phyloP scores from a whole-genome alignment of 2,329 filamentous ascomycete species.

The Xylaria sp. region DNA sequence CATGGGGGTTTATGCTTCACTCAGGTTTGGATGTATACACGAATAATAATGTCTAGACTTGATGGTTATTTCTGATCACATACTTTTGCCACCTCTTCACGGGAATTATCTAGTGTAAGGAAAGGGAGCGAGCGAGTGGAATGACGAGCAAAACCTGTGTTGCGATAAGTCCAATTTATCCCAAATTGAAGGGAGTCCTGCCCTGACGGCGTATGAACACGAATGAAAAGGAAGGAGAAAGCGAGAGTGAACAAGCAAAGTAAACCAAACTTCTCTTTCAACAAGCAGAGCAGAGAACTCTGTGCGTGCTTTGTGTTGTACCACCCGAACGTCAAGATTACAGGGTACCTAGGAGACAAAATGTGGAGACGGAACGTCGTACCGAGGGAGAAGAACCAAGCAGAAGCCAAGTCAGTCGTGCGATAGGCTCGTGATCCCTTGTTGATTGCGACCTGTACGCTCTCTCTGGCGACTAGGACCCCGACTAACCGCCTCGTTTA shows the following conservation, averaged over 20 bases:
- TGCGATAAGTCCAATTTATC: neutral
- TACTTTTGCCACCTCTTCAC: neutral
- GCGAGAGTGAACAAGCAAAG: too few species aligned
- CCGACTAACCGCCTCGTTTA: neutral
- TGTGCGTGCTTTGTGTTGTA: too few species aligned
- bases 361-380: too few species aligned
- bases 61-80: neutral
- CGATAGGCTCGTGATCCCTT: too few species aligned
- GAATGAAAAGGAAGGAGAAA: neutral
- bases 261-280: neutral
- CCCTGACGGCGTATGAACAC: neutral
- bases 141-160: neutral
- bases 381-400: too few species aligned
- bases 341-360: too few species aligned
- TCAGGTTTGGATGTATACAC: too few species aligned
- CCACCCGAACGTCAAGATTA: too few species aligned
- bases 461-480: neutral
- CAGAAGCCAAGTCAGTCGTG: too few species aligned
- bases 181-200: neutral
- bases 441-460: too few species aligned
- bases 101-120: neutral
- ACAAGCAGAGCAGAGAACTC: too few species aligned
- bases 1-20: neutral
- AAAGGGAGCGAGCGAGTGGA: neutral
- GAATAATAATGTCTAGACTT: too few species aligned